phyloP scores from a whole-genome alignment of 306 rosid species.

The Vigna trinervia region DNA sequence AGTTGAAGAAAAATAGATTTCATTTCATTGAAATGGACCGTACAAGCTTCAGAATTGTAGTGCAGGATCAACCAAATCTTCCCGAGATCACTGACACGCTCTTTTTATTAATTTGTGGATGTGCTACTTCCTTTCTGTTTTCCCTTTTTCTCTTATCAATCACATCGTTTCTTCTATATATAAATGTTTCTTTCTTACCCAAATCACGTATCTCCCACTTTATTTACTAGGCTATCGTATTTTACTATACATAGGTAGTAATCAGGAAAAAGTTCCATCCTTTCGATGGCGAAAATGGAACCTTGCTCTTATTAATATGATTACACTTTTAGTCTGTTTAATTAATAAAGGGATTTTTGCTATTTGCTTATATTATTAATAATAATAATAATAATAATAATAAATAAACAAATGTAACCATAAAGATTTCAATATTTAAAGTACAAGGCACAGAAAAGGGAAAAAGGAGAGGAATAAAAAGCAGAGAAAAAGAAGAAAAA shows the following conservation, averaged over 20 bases:
- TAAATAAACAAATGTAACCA: not conserved
- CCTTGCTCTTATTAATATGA: too few relatives aligned
- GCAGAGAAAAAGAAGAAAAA: not conserved
- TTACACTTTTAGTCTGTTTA: not conserved
- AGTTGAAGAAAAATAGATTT: not conserved
- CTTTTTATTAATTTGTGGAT: slow-evolving; percentile 6
- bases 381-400: not conserved
- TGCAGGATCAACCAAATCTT: slow-evolving; percentile 23
- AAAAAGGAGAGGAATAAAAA: not conserved
- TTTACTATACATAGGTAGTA: too few relatives aligned
- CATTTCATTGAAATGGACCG: slow-evolving; percentile 3
- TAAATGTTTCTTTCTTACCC: too few relatives aligned
- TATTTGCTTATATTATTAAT: not conserved
- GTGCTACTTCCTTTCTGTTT: not conserved
- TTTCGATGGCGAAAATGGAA: too few relatives aligned
- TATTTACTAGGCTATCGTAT: too few relatives aligned
- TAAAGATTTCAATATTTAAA: not conserved
- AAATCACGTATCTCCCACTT: too few relatives aligned
- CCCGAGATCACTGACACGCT: not conserved
- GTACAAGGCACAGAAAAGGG: not conserved
- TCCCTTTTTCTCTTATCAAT: too few relatives aligned
- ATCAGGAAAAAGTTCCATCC: too few relatives aligned
- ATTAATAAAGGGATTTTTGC: not conserved
- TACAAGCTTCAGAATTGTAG: slow-evolving; percentile 19
- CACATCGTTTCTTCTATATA: too few relatives aligned